Evolutionary conservation across 2,329 filamentous ascomycete species (phyloP), one percentile per base, ranked within the genome.

Genomic region (Monosporascus sp.): DNA sequence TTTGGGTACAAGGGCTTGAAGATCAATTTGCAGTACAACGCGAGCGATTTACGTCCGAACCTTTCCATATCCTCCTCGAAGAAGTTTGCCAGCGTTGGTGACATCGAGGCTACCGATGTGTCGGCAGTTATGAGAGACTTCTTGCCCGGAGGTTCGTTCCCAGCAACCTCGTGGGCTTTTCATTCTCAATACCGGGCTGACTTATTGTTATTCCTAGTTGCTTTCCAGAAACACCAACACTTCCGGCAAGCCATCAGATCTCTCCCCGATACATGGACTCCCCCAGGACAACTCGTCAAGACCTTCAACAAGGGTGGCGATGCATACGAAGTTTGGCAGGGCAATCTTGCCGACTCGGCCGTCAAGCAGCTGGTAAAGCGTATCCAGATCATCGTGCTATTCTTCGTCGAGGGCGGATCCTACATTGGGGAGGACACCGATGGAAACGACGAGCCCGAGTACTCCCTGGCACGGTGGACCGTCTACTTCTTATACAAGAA

Each of bases 331-430:
- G 82, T 97, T 51, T 97, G 92, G 90, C 85, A 82, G 61, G 88
- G 89, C 8, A 87, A 77, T 50, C 76, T 99, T 50, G 77, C 80
- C 2, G 86, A 97, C 65, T 74, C 81, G 0, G 78, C 78, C 17
- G 83, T 95, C 43, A 81, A 82, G 64, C 79, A 86, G 63, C 75
- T 97, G 39, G 77, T 96, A 64, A 83, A 83, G 56, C 89, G 92
- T 50, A 82, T 95, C 59, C 91, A 96, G 72, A 83, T 97, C 52
- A 76, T 96, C 37, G 83, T 92, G 5, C 84, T 90, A 17, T 78
- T 97, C 55, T 95, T 91, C 69, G 97, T 99, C 57, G 95, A 99
- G 70, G 94, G 90, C 27, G 94, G 92, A n/a, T 88, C 84, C 5
- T 83, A 83, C 38, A 85, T 97, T 46, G 82, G 74, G 9, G 65